These are phyloP conservation scores for Crucihimalaya himalaica DNA, from an alignment of 345 rosid genomes.

Conservation along the genomic window DNA sequence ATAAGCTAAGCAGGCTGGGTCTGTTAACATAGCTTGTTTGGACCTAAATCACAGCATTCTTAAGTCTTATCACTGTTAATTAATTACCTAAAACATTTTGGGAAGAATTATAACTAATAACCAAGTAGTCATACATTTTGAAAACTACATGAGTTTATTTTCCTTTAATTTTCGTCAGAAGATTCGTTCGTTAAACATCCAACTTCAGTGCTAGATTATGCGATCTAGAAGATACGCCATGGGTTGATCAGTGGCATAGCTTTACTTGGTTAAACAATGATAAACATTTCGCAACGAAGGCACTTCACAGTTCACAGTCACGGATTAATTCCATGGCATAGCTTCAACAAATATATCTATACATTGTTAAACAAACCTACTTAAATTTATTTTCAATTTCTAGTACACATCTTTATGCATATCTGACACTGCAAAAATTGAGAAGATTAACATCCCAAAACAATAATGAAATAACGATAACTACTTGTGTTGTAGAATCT, in stretches of 20 bases:
- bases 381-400: background rate
- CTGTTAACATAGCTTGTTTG: background rate
- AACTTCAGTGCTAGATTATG: too few species aligned
- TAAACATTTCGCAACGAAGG: too few species aligned
- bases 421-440: background rate
- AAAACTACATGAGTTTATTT: too few species aligned
- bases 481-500: background rate
- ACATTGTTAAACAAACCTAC: background rate
- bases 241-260: too few species aligned
- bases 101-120: background rate
- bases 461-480: background rate
- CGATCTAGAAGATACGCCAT: too few species aligned
- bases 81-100: background rate
- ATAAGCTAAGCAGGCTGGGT: background rate
- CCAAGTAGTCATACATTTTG: background rate
- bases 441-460: background rate
- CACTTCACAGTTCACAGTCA: too few species aligned
- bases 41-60: background rate
- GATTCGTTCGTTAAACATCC: too few species aligned
- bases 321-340: background rate
- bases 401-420: background rate
- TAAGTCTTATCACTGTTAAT: background rate
- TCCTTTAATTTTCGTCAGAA: too few species aligned
- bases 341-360: background rate
- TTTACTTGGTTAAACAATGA: too few species aligned